Conservation (phyloP, 495 filamentous ascomycete genomes). For the Penicillium lividum region DNA sequence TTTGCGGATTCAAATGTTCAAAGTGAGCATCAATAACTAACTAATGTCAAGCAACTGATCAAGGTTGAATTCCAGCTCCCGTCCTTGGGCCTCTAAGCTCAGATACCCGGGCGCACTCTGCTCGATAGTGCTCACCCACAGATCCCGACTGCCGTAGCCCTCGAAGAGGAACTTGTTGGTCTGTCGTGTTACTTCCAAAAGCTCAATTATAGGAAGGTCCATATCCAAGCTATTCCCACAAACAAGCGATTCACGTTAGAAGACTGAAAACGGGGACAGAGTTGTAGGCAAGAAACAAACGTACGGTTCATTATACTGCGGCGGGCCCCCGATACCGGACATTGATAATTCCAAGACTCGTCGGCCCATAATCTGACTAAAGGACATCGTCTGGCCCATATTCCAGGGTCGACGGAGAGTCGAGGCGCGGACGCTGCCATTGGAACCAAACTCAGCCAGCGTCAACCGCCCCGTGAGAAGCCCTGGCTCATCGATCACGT, state of each 20-base stretch:
- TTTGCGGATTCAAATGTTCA: too few relatives aligned
- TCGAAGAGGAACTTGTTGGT: neutral
- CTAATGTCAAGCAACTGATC: neutral
- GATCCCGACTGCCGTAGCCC: neutral
- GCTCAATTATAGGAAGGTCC: neutral
- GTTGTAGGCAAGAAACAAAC: too few relatives aligned
- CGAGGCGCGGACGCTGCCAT: too few relatives aligned
- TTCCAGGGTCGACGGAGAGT: neutral
- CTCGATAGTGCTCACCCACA: neutral
- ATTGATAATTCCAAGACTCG: neutral
- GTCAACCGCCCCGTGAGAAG: too few relatives aligned
- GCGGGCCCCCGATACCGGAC: neutral
- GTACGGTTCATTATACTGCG: too few relatives aligned
- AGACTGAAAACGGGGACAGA: too few relatives aligned
- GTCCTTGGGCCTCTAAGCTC: neutral
- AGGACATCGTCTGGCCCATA: neutral
- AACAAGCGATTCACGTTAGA: too few relatives aligned
- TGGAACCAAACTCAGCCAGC: too few relatives aligned
- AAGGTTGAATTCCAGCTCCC: neutral
- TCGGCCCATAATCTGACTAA: too few relatives aligned
- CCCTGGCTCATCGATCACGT: too few relatives aligned
- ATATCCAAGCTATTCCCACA: neutral
- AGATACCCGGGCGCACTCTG: neutral
- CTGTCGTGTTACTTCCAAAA: neutral
- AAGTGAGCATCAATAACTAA: too few relatives aligned